These are phyloP conservation scores for Celoporthe dispersa DNA, from an alignment of 2,329 filamentous ascomycete genomes.

Conservation along the genomic window DNA sequence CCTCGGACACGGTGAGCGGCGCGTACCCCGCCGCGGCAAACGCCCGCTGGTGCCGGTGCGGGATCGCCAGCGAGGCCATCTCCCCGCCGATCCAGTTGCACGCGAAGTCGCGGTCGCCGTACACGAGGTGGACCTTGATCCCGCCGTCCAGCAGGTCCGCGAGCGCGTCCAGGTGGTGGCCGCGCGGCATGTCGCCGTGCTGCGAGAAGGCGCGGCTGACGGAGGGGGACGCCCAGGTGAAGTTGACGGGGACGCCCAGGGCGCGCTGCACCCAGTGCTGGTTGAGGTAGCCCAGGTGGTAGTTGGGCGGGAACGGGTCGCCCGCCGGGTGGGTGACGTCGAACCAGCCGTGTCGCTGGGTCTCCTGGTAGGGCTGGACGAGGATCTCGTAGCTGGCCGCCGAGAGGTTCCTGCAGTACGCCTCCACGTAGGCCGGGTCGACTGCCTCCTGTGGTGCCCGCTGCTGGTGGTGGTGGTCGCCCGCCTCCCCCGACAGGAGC, in stretches of 20 bases:
- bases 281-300: slow-evolving; percentile 60
- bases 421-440: slow-evolving; percentile 23
- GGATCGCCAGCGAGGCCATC: slow-evolving; percentile 55
- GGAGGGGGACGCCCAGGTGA: slow-evolving; percentile 47
- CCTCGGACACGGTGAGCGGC: slow-evolving; percentile 60
- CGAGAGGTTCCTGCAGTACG: slow-evolving; percentile 21
- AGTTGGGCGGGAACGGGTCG: slow-evolving; percentile 57
- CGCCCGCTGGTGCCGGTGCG: slow-evolving; percentile 59
- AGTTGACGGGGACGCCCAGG: slow-evolving; percentile 64
- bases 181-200: slow-evolving; percentile 38
- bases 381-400: not conserved
- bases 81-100: slow-evolving; percentile 58
- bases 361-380: slow-evolving; percentile 14
- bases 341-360: slow-evolving; percentile 52
- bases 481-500: slow-evolving; percentile 26
- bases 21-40: slow-evolving; percentile 69
- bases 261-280: slow-evolving; percentile 57
- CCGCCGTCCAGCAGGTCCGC: slow-evolving; percentile 57
- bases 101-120: slow-evolving; percentile 60
- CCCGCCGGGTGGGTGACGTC: slow-evolving; percentile 57
- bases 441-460: too few relatives aligned
- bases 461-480: too few relatives aligned
- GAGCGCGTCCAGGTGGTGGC: slow-evolving; percentile 45
- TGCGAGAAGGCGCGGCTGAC: slow-evolving; percentile 47
- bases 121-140: slow-evolving; percentile 58